phyloP scores from a whole-genome alignment of 2,329 filamentous ascomycete genomes.

The Karstenula rhodostoma region DNA sequence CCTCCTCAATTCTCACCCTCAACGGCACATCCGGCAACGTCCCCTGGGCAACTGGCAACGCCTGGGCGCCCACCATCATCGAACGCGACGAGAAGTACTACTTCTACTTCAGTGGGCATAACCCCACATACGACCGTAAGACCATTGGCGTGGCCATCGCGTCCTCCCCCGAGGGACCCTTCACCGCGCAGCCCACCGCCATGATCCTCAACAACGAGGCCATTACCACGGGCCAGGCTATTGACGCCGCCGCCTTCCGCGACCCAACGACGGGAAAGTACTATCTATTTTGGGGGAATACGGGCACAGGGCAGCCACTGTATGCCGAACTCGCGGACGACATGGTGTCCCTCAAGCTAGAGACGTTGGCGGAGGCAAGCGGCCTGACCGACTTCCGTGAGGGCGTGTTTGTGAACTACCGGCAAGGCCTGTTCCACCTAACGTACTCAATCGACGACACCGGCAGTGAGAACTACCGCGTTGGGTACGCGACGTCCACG shows the following conservation, averaged over 20 bases:
- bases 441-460: slow-evolving; percentile 43
- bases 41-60: slow-evolving; percentile 38
- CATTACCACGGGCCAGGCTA: slow-evolving; percentile 34
- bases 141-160: slow-evolving; percentile 40
- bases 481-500: slow-evolving; percentile 35
- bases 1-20: slow-evolving; percentile 34
- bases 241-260: slow-evolving; percentile 35
- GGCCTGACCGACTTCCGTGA: slow-evolving; percentile 37
- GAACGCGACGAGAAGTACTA: slow-evolving; percentile 33
- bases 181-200: slow-evolving; percentile 33
- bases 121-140: slow-evolving; percentile 35
- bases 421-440: slow-evolving; percentile 34
- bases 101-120: slow-evolving; percentile 41
- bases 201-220: slow-evolving; percentile 39
- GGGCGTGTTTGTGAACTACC: slow-evolving; percentile 37
- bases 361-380: slow-evolving; percentile 22
- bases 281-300: slow-evolving; percentile 42
- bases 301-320: slow-evolving; percentile 19
- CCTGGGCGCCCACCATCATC: slow-evolving; percentile 41
- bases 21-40: slow-evolving; percentile 39
- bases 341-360: slow-evolving; percentile 31
- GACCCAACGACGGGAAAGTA: slow-evolving; percentile 36
- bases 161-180: slow-evolving; percentile 31
- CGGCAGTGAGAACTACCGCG: slow-evolving; percentile 35
- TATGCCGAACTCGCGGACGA: slow-evolving; percentile 34